Conservation (phyloP, 352 stramenopile species). For the Phytophthora nicotianae region DNA sequence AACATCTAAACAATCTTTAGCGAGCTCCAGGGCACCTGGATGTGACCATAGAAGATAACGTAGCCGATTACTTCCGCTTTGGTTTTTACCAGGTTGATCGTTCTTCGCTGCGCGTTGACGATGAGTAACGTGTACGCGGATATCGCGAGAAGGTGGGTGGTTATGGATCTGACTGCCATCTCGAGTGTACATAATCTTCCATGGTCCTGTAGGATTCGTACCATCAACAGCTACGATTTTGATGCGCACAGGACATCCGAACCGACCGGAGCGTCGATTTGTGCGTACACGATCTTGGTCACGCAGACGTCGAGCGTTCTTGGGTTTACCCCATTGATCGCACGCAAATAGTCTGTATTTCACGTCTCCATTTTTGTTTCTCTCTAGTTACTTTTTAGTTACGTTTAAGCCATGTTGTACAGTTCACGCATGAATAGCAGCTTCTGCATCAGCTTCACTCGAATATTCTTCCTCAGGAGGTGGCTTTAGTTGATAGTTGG, state of each 20-base stretch:
- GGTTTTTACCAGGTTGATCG: not conserved
- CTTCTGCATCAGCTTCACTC: not conserved
- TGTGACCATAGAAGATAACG: too few relatives aligned
- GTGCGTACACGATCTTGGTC: not conserved
- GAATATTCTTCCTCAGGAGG: not conserved
- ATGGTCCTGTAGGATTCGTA: not conserved
- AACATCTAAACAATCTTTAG: too few relatives aligned
- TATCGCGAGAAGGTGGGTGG: not conserved
- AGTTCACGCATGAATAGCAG: conserved; percentile 1
- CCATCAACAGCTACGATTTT: not conserved
- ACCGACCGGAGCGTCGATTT: not conserved
- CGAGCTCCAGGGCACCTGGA: too few relatives aligned
- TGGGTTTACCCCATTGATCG: not conserved
- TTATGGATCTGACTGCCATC: conserved; percentile 1
- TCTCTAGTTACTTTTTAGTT: not conserved
- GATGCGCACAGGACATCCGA: not conserved
- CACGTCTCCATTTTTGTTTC: not conserved
- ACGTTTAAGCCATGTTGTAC: not conserved
- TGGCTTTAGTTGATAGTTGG: too few relatives aligned
- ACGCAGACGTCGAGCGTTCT: not conserved
- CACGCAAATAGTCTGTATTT: not conserved
- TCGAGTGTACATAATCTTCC: not conserved
- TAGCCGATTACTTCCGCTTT: not conserved
- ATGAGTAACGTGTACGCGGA: not conserved
- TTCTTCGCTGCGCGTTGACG: not conserved